phyloP scores from a whole-genome alignment of 768 basidiomycete genomes.

The Lentinula sp. region DNA sequence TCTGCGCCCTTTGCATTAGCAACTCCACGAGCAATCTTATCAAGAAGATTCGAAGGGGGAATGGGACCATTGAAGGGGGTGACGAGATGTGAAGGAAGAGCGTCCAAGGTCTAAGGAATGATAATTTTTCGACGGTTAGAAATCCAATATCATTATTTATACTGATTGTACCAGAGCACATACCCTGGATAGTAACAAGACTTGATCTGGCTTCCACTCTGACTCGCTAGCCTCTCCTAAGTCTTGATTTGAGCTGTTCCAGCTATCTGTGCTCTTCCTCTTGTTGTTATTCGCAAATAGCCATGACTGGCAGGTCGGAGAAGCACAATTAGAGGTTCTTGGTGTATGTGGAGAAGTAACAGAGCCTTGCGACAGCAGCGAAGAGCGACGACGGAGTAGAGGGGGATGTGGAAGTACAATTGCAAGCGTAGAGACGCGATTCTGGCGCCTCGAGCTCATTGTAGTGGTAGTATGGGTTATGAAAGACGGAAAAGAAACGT shows the following conservation, averaged over 20 bases:
- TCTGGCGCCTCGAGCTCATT: slow-evolving; percentile 49
- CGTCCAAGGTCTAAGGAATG: slow-evolving; percentile 65
- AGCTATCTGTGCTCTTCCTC: slow-evolving; percentile 76
- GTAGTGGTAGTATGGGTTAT: slow-evolving; percentile 6
- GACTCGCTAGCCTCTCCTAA: slow-evolving; percentile 56
- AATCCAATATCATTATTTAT: background rate
- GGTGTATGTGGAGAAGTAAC: slow-evolving; percentile 54
- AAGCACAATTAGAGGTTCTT: slow-evolving; percentile 35
- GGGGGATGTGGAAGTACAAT: slow-evolving; percentile 59
- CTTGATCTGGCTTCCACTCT: slow-evolving; percentile 74
- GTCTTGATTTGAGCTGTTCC: slow-evolving; percentile 74
- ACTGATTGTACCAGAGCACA: slow-evolving; percentile 19
- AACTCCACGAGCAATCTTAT: slow-evolving; percentile 80
- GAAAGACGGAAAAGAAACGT: background rate
- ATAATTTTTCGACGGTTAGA: background rate
- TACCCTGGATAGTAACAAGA: slow-evolving; percentile 62
- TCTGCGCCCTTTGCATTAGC: slow-evolving; percentile 67
- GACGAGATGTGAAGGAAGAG: slow-evolving; percentile 75
- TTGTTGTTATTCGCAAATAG: slow-evolving; percentile 42
- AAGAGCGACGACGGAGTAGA: slow-evolving; percentile 42
- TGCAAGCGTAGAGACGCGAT: slow-evolving; percentile 47
- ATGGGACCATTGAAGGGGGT: slow-evolving; percentile 83
- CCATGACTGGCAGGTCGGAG: slow-evolving; percentile 47
- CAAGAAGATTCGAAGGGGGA: slow-evolving; percentile 80
- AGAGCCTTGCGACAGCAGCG: slow-evolving; percentile 40